A percentile compares a stretch with the other conserved stretches of the same genome.
phyloP scores from a whole-genome alignment of 768 basidiomycete species.

The Amanita pseudoporphyria region DNA sequence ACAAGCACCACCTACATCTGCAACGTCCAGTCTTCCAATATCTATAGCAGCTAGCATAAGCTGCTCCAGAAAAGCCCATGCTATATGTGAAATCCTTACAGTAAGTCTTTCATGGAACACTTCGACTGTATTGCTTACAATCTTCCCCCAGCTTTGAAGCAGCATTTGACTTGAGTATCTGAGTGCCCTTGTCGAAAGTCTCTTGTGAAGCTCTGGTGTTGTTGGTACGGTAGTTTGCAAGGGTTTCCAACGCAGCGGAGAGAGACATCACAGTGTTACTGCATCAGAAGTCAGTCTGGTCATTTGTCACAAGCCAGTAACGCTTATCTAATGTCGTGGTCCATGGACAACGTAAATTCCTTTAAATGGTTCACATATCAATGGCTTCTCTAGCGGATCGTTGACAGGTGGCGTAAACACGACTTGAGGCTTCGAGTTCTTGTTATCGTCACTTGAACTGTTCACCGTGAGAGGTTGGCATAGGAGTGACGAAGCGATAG shows the following conservation, averaged over 20 bases:
- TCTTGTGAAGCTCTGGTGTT: conserved; percentile 50
- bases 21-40: conserved; percentile 58
- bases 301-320: too few relatives aligned
- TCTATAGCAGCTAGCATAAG: conserved; percentile 72
- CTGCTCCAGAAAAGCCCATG: conserved; percentile 77
- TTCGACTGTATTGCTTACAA: conserved; percentile 23
- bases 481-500: conserved; percentile 13
- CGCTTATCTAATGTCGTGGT: too few relatives aligned
- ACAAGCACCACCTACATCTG: conserved; percentile 52
- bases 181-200: conserved; percentile 42
- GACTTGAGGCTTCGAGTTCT: conserved; percentile 1
- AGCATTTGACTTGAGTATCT: conserved; percentile 38
- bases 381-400: conserved; percentile 7
- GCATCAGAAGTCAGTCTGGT: too few relatives aligned
- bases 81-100: conserved; percentile 28
- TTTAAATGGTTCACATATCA: conserved; percentile 16
- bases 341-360: conserved; percentile 39
- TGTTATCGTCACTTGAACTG: neutral
- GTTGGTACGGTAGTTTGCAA: conserved; percentile 44
- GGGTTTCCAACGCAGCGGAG: conserved; percentile 37
- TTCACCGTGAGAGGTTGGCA: conserved; percentile 13
- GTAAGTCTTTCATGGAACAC: neutral
- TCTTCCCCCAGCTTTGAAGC: conserved; percentile 44
- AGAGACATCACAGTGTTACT: conserved; percentile 30
- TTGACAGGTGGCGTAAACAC: conserved; percentile 5